Evolutionary conservation across 352 stramenopile genomes (phyloP).

Genomic region (Phytophthora megakarya): DNA sequence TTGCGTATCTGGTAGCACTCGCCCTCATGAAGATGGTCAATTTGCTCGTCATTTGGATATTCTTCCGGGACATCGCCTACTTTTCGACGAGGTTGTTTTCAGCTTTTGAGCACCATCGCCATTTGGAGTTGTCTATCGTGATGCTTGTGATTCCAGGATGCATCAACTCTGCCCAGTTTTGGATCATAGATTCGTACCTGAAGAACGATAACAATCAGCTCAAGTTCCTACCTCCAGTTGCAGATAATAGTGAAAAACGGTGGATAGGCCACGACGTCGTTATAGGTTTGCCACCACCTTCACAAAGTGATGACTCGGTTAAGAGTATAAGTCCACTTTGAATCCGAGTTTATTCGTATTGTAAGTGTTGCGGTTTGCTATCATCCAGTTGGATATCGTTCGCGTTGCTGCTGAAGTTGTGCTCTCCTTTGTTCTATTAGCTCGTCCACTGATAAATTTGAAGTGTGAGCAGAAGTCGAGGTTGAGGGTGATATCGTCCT

Average conservation of each 20-base stretch:
- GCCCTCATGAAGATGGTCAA: conserved; percentile 61
- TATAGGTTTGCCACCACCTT: conserved; percentile 6
- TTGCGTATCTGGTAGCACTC: conserved; percentile 48
- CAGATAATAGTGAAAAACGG: conserved; percentile 43
- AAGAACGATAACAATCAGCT: conserved; percentile 50
- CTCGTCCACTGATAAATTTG: conserved; percentile 61
- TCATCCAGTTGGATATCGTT: conserved; percentile 39
- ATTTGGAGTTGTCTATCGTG: conserved; percentile 74
- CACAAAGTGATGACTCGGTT: conserved; percentile 21
- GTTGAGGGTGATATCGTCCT: background rate
- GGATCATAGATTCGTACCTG: conserved; percentile 72
- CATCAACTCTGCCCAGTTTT: conserved; percentile 78
- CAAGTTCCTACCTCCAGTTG: conserved; percentile 16
- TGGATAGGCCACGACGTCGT: conserved; percentile 31
- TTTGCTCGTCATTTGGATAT: conserved; percentile 44
- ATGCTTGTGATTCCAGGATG: conserved; percentile 79
- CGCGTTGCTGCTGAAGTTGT: conserved; percentile 62
- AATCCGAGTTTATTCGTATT: conserved; percentile 23
- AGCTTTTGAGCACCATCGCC: conserved; percentile 58
- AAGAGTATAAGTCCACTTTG: conserved; percentile 36
- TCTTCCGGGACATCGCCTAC: conserved; percentile 51
- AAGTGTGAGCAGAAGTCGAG: conserved; percentile 1
- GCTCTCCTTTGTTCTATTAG: conserved; percentile 70
- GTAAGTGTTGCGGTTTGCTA: background rate
- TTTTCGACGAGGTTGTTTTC: conserved; percentile 57